These are phyloP conservation scores for Metarhizium album DNA, from an alignment of 2,329 filamentous ascomycete species.

Conservation along the genomic window DNA sequence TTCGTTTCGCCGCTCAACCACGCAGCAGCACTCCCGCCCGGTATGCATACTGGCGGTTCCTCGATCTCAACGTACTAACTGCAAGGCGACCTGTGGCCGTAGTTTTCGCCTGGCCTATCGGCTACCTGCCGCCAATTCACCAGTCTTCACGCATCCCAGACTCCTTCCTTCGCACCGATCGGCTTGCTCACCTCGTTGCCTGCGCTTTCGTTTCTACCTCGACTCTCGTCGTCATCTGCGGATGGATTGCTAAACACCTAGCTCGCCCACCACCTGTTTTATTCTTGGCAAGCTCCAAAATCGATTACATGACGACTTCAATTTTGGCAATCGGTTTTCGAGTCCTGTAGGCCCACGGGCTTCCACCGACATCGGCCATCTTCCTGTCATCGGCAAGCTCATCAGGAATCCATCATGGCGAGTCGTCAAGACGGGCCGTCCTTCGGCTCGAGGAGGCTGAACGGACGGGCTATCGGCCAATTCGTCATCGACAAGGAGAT, in stretches of 20 bases:
- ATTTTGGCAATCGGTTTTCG: slow-evolving; percentile 23
- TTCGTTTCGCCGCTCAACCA: neutral
- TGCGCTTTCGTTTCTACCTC: slow-evolving; percentile 11
- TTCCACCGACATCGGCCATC: slow-evolving; percentile 18
- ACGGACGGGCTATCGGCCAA: slow-evolving; percentile 47
- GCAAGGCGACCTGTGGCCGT: slow-evolving; percentile 13
- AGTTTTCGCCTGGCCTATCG: slow-evolving; percentile 19
- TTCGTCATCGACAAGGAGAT: slow-evolving; percentile 83
- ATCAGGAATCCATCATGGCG: slow-evolving; percentile 31
- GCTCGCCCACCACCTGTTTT: slow-evolving; percentile 9
- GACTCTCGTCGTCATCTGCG: slow-evolving; percentile 2
- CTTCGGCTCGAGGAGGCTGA: slow-evolving; percentile 23
- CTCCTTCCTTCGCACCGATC: slow-evolving; percentile 10
- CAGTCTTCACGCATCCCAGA: slow-evolving; percentile 9
- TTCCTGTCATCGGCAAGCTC: slow-evolving; percentile 23
- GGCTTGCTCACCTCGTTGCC: slow-evolving; percentile 11
- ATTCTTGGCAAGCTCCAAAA: neutral
- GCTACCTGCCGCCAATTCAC: slow-evolving; percentile 18
- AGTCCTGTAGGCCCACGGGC: slow-evolving; percentile 27
- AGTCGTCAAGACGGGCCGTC: slow-evolving; percentile 27
- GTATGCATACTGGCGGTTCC: no score
- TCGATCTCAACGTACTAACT: slow-evolving; percentile 7
- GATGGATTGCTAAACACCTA: neutral
- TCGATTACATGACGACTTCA: slow-evolving; percentile 30
- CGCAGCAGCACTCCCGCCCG: no score